phyloP scores from a whole-genome alignment of 225 moss, liverwort and hornwort genomes.

The Marchantia paleacea region DNA sequence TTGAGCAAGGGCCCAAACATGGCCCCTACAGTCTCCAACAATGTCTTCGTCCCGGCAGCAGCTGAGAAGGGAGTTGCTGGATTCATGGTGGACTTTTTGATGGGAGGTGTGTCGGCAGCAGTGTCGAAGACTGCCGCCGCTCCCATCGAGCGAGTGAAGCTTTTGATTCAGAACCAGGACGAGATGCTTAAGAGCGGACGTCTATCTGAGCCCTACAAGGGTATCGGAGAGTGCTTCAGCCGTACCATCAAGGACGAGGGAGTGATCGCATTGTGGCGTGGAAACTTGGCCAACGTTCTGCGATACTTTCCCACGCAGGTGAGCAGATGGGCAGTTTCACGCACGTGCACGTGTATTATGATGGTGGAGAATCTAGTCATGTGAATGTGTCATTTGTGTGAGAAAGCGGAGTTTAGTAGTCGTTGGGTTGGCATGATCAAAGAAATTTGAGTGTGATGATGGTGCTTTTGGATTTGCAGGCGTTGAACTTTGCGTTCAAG shows the following conservation, averaged over 20 bases:
- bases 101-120: conserved; percentile 61
- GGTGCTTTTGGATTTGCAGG: conserved; percentile 24
- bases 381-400: not conserved
- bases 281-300: conserved; percentile 55
- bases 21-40: conserved; percentile 7
- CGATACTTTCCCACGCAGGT: conserved; percentile 70
- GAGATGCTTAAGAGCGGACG: conserved; percentile 60
- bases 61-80: conserved; percentile 36
- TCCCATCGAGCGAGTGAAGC: conserved; percentile 59
- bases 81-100: conserved; percentile 48
- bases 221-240: conserved; percentile 56
- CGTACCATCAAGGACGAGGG: conserved; percentile 56
- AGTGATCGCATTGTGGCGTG: conserved; percentile 46
- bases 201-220: conserved; percentile 47
- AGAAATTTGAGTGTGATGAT: not conserved
- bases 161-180: conserved; percentile 56
- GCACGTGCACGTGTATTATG: too few relatives aligned
- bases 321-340: not conserved
- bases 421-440: not conserved
- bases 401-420: not conserved
- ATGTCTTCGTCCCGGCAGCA: conserved; percentile 43
- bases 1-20: conserved; percentile 41
- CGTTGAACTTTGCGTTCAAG: conserved; percentile 66
- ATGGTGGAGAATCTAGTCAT: too few relatives aligned
- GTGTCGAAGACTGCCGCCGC: conserved; percentile 60